Evolutionary conservation across 495 filamentous ascomycete genomes (phyloP), one percentile per base, ranked within the genome.

Genomic region (Hypoxylon fuscum): DNA sequence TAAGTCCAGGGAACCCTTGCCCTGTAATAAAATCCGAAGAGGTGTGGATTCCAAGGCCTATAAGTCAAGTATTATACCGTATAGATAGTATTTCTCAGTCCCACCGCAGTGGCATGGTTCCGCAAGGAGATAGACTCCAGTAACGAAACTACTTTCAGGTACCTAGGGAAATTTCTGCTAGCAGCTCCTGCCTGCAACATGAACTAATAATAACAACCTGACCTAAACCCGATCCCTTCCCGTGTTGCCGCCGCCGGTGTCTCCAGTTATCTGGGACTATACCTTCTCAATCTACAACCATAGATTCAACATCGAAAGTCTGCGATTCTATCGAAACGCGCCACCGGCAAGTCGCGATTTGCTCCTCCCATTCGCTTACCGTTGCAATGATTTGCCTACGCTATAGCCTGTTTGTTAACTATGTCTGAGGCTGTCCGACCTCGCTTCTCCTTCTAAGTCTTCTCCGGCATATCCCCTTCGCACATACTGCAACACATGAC

Each of bases 381-480:
- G 53, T 52, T 56, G 31, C 46, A 57, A 32, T 41, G 41, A 48
- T 57, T 47, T 46, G 15, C 56, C 32, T 45, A 35, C 27, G 15
- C 45, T 62, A 51, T 52, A 51, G 54, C 20, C 54, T 57, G 54
- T 41, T 55, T 47, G 48, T 37, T 46, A 12, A n/a, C 8, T 4
- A 14, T 60, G 42, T 64, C 48, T 63, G 48, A 64, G 55, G 34
- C 50, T 59, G 55, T 55, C 62, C 62, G 55, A 65, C 62, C 37
- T 65, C 62, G 62, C 62, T 45, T 65, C 43, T 34, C 40, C 47
- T 46, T 58, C 42, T 43, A 42, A 22, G 14, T 47, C 23, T 42
- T 21, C 15, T 59, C 45, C 55, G 25, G 29, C 47, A 51, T 35
- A 25, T 44, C 31, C 53, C 43, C n/a, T 27, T 27, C 4, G n/a